These are phyloP conservation scores for Tillandsia fasciculata DNA, from an alignment of 176 grass and related monocot genomes.

Conservation along the genomic window DNA sequence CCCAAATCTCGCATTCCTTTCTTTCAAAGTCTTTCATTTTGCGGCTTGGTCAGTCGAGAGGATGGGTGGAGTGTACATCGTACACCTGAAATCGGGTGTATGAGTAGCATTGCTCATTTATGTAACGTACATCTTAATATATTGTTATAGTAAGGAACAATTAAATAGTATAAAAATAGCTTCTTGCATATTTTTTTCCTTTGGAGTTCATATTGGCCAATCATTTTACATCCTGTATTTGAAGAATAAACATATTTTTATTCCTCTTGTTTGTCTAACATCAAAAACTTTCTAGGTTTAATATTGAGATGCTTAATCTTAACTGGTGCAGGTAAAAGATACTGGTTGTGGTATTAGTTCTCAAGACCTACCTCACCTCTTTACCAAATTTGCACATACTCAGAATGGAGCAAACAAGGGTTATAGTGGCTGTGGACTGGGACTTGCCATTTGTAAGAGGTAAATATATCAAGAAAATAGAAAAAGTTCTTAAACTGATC, in stretches of 20 bases:
- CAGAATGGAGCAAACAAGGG: constrained; percentile 10
- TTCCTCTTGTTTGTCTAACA: background rate
- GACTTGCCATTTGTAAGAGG: constrained; percentile 80
- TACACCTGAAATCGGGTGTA: no score
- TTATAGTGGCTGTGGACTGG: constrained; percentile 40
- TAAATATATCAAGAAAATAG: constrained; percentile 10
- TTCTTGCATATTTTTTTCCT: no score
- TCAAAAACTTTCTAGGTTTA: background rate
- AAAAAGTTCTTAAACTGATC: constrained; percentile 7
- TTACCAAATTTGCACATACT: constrained; percentile 45
- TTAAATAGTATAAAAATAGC: background rate
- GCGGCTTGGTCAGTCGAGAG: no score
- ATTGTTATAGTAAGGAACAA: no score
- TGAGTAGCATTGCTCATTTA: no score
- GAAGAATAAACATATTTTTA: no score
- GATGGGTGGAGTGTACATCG: no score
- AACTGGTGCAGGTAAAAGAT: constrained; percentile 56
- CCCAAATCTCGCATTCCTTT: no score
- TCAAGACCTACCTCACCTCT: constrained; percentile 52
- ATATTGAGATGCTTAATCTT: background rate
- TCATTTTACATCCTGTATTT: no score
- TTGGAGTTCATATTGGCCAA: no score
- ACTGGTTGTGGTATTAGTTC: constrained; percentile 62
- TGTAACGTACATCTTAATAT: no score
- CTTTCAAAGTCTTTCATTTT: no score